Base-by-base conservation (phyloP, 331 rosid species). In the Dryas integrifolia region DNA sequence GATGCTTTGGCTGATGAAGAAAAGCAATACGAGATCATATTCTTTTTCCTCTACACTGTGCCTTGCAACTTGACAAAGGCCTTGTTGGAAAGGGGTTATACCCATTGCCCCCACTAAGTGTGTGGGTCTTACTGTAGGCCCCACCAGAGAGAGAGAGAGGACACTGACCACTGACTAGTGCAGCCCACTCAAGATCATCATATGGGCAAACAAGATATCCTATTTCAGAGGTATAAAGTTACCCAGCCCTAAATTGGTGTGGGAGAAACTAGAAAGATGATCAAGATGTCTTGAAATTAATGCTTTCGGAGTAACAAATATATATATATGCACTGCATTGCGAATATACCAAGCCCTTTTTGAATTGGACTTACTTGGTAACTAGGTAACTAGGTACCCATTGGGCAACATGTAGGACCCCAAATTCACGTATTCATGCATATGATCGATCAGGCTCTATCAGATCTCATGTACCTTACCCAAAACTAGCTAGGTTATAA, bases 41-140 rank as follows among this genome's bases (percentile, higher is more conserved):
- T 86, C 82, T 61, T 74, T 71, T 60, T 63, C 60, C n/a, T 77
- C n/a, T 16, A 18, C 71, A 74, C 67, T 76, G 69, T 79, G 76
- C 63, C 79, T 75, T 73, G 65, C 89, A 82, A 86, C 88, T 88
- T 77, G 88, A 79, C 83, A 72, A 51, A 45, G 69, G 70, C 82
- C 24, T 81, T 75, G 89, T 79, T 77, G 92, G 86, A 85, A 87
- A 82, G 86, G 76, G 75, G 82, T 77, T 83, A 79, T 85, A 72
- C 90, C 85, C 58, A 81, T 85, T 84, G 87, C 83, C 83, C 89
- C 90, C 86, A 85, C 92, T 82, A 72, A 66, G 69, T 13, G 18
- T 45, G 79, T 83, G 86, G 90, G 87, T 71, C 85, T 73, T 70
- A 39, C 47, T 63, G 44, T 26, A 68, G 6, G 68, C 72, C 48